These are phyloP conservation scores for Iberis pinnata DNA, from an alignment of 345 rosid genomes.

Conservation along the genomic window DNA sequence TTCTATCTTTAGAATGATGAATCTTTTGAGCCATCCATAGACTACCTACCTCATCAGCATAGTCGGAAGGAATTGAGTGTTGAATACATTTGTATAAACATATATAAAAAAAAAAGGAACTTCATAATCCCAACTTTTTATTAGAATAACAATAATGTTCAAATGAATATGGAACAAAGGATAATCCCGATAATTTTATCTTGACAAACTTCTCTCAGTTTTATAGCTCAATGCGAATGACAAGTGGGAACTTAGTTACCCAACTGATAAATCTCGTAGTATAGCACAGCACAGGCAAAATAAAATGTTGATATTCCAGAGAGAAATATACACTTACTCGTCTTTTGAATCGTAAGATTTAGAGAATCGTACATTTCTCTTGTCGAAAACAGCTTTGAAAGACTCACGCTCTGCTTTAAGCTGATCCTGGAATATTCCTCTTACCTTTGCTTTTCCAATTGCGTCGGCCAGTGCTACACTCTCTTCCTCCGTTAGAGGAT, in stretches of 20 bases:
- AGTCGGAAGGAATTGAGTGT: no score
- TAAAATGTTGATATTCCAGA: not conserved
- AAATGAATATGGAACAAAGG: not conserved
- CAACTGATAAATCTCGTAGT: not conserved
- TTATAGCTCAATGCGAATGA: not conserved
- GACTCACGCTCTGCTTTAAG: slow-evolving; percentile 78
- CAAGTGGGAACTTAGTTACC: slow-evolving; percentile 7
- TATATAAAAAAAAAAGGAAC: not conserved
- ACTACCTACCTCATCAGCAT: not conserved
- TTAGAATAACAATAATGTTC: not conserved
- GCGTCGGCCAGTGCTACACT: slow-evolving; percentile 26
- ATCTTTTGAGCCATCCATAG: slow-evolving; percentile 11
- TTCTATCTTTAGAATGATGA: slow-evolving; percentile 18
- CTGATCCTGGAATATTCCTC: slow-evolving; percentile 62
- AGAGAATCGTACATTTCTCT: slow-evolving; percentile 42
- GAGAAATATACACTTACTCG: slow-evolving; percentile 25
- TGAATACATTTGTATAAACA: no score
- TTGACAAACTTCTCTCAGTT: not conserved
- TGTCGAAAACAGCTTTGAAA: slow-evolving; percentile 75
- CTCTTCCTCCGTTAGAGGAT: slow-evolving; percentile 52
- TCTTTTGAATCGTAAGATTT: slow-evolving; percentile 46
- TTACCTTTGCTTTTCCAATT: slow-evolving; percentile 40
- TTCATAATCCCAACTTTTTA: not conserved
- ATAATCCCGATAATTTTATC: not conserved
- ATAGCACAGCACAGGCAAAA: not conserved